These are phyloP conservation scores for Mycena kentingensis DNA, from an alignment of 768 basidiomycete genomes.

Conservation along the genomic window DNA sequence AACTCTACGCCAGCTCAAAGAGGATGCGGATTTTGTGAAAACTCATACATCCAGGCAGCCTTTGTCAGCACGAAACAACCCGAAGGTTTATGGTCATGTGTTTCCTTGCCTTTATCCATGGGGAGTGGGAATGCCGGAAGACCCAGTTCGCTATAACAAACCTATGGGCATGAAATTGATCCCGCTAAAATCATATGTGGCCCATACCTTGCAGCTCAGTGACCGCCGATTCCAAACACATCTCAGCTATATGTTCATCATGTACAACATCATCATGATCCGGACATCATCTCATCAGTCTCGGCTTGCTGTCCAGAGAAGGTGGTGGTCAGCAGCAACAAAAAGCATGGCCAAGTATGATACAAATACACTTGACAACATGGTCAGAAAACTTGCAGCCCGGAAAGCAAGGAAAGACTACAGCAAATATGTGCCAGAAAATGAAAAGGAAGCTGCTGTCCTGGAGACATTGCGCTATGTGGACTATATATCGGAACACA, in stretches of 20 bases:
- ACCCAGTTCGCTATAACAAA: conserved; percentile 2
- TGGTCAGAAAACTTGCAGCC: neutral
- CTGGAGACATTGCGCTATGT: too few relatives aligned
- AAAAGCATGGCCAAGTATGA: conserved; percentile 4
- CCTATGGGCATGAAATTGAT: neutral
- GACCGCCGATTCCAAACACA: conserved; percentile 20
- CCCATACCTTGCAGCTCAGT: conserved; percentile 1
- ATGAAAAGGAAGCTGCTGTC: too few relatives aligned
- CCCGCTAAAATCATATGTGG: neutral
- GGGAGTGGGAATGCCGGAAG: conserved; percentile 15
- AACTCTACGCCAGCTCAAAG: neutral
- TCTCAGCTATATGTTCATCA: conserved; percentile 15
- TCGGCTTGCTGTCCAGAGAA: neutral
- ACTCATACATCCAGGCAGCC: neutral
- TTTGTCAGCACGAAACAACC: conserved; percentile 13
- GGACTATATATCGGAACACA: too few relatives aligned
- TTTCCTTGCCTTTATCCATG: conserved; percentile 17
- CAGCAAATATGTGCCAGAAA: neutral
- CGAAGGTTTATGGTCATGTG: conserved; percentile 15
- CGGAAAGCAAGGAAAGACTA: neutral
- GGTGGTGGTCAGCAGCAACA: conserved; percentile 2
- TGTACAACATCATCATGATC: conserved; percentile 17
- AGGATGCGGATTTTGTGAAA: neutral
- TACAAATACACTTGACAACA: neutral
- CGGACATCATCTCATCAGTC: conserved; percentile 10